These are phyloP conservation scores for Populus ilicifolia DNA, from an alignment of 345 rosid species.

Conservation along the genomic window DNA sequence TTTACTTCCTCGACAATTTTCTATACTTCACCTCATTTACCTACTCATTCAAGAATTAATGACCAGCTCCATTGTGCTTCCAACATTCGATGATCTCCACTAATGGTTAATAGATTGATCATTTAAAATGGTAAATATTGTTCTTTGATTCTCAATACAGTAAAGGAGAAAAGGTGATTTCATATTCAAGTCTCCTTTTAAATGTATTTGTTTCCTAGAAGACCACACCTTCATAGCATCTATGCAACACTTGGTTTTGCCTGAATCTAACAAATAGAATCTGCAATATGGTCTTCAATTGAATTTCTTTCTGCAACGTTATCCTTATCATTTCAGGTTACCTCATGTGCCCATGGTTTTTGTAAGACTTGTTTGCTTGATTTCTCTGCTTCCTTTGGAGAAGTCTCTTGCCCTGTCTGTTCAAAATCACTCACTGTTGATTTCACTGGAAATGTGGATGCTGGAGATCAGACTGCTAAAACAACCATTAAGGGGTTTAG, in stretches of 20 bases:
- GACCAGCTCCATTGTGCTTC: neutral
- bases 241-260: neutral
- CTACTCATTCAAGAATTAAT: neutral
- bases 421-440: conserved; percentile 70
- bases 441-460: conserved; percentile 49
- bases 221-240: too few species aligned
- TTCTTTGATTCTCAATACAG: neutral
- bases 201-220: neutral
- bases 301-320: neutral
- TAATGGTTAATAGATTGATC: neutral
- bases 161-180: neutral
- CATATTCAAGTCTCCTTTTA: neutral
- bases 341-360: conserved; percentile 73
- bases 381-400: conserved; percentile 56
- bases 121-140: neutral
- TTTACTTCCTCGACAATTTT: neutral
- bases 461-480: conserved; percentile 47
- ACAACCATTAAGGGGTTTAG: conserved; percentile 68
- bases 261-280: neutral
- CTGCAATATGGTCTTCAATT: neutral
- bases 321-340: conserved; percentile 49
- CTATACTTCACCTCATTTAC: neutral
- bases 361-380: conserved; percentile 87
- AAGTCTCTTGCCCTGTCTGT: conserved; percentile 79
- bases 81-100: neutral